phyloP scores from a whole-genome alignment of 805 yeast species.

The Schwanniomyces polymorphus region DNA sequence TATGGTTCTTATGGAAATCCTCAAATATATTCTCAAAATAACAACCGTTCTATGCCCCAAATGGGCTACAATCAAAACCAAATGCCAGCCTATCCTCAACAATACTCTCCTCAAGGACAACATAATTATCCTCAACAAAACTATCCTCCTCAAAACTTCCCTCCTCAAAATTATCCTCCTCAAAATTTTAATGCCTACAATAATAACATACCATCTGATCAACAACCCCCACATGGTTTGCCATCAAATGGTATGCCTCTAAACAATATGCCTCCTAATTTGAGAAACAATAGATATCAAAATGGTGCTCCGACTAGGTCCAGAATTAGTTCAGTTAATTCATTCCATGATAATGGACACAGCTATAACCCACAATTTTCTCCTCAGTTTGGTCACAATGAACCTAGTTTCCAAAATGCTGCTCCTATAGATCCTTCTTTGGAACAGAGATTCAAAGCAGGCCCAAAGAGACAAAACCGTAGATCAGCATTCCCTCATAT shows the following conservation, averaged over 20 bases:
- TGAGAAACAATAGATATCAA: constrained; percentile 15
- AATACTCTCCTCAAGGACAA: constrained; percentile 3
- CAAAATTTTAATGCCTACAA: constrained; percentile 3
- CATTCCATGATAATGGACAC: constrained; percentile 8
- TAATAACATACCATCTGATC: constrained; percentile 18
- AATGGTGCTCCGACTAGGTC: constrained; percentile 3
- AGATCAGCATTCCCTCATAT: constrained; percentile 35
- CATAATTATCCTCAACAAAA: constrained; percentile 6
- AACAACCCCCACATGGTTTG: constrained; percentile 31
- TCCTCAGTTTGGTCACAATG: constrained; percentile 4
- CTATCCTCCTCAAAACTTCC: background rate
- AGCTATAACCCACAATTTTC: background rate
- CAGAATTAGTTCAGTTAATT: constrained; percentile 10
- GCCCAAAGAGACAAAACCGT: constrained; percentile 32
- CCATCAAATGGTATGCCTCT: constrained; percentile 28
- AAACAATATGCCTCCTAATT: constrained; percentile 23
- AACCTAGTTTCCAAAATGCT: constrained; percentile 13
- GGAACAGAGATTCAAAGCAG: constrained; percentile 21
- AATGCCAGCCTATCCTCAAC: constrained; percentile 1
- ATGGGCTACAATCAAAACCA: background rate
- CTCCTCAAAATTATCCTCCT: background rate
- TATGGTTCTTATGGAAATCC: background rate
- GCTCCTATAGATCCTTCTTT: constrained; percentile 25
- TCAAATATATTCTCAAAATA: background rate
- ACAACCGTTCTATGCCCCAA: constrained; percentile 1